Evolutionary conservation across 495 filamentous ascomycete species (phyloP).

Genomic region (Xylaria telfairii): DNA sequence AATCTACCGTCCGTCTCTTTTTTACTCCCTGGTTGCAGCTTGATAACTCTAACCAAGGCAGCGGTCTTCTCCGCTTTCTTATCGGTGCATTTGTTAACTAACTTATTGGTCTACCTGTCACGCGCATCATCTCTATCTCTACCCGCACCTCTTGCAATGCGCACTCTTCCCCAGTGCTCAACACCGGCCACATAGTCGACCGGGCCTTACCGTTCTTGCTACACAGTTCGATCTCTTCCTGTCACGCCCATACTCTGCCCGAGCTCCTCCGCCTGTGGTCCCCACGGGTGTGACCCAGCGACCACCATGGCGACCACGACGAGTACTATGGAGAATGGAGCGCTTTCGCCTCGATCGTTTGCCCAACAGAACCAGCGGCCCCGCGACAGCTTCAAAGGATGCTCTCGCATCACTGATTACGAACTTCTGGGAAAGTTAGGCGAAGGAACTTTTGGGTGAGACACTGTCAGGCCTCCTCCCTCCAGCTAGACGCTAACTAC

Average conservation of each 20-base stretch:
- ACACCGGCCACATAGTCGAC: conserved; percentile 16
- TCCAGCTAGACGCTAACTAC: conserved; percentile 24
- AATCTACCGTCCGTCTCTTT: neutral
- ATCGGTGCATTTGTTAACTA: neutral
- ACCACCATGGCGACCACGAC: conserved; percentile 45
- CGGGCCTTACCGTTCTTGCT: neutral
- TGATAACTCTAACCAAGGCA: neutral
- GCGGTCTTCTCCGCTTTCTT: no score
- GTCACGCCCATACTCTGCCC: neutral
- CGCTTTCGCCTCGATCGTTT: conserved; percentile 51
- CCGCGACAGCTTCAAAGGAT: conserved; percentile 72
- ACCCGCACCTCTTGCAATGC: conserved; percentile 16
- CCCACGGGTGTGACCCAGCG: conserved; percentile 35
- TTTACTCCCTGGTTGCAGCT: neutral
- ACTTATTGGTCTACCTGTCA: neutral
- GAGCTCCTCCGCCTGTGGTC: neutral
- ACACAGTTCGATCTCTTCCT: neutral
- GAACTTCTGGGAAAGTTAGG: conserved; percentile 90
- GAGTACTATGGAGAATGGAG: conserved; percentile 34
- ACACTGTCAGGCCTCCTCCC: neutral
- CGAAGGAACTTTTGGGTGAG: conserved; percentile 95
- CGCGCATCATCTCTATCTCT: neutral
- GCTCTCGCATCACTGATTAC: conserved; percentile 86
- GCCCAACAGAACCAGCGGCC: conserved; percentile 53
- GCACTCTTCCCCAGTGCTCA: neutral